phyloP scores from a whole-genome alignment of 2,329 filamentous ascomycete genomes.

The Dactylellina leptospora region DNA sequence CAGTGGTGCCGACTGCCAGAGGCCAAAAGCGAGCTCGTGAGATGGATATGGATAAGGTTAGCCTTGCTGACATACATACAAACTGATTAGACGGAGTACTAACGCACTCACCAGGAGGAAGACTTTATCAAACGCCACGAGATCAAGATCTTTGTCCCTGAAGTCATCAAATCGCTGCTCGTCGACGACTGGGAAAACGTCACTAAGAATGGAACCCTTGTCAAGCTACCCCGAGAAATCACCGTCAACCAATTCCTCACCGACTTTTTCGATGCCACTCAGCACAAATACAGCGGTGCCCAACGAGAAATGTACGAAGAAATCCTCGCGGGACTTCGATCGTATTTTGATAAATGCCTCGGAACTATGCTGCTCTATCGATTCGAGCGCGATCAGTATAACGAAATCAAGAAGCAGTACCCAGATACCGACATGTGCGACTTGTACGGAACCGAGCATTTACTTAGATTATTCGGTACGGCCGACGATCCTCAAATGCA shows the following conservation, averaged over 20 bases:
- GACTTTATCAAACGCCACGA: constrained; percentile 82
- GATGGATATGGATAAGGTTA: constrained; percentile 81
- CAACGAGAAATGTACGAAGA: constrained; percentile 76
- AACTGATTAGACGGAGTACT: not conserved
- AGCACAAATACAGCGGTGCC: constrained; percentile 30
- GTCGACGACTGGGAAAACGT: constrained; percentile 99
- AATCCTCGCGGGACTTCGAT: constrained; percentile 79
- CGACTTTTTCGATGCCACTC: constrained; percentile 71
- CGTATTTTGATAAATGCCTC: constrained; percentile 92
- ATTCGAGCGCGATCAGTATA: constrained; percentile 89
- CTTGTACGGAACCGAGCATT: constrained; percentile 91
- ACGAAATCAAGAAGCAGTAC: constrained; percentile 73
- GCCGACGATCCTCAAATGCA: too few species aligned
- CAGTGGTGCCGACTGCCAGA: constrained; percentile 60
- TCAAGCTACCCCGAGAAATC: constrained; percentile 79
- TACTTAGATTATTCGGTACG: constrained; percentile 80
- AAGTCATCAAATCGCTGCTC: constrained; percentile 87
- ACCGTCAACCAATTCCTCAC: constrained; percentile 81
- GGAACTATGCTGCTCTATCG: constrained; percentile 91
- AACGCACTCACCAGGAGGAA: constrained; percentile 76
- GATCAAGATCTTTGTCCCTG: constrained; percentile 84
- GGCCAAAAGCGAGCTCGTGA: constrained; percentile 79
- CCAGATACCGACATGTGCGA: constrained; percentile 73
- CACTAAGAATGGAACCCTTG: constrained; percentile 91
- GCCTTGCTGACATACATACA: constrained; percentile 53